These are phyloP conservation scores for Epichloe typhina DNA, from an alignment of 2,329 filamentous ascomycete species.

Conservation along the genomic window DNA sequence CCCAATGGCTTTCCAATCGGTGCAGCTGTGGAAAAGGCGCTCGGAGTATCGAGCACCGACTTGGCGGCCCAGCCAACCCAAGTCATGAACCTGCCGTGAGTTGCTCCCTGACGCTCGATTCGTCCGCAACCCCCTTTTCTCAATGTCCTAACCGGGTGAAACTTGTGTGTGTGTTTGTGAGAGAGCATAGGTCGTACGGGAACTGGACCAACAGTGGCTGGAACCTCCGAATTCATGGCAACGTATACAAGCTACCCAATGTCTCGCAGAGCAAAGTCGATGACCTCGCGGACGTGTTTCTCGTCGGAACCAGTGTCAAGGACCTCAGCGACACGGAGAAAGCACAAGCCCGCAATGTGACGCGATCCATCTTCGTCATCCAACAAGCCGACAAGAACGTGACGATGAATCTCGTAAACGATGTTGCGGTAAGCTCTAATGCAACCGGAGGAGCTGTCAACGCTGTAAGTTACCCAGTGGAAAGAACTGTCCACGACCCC, in stretches of 20 bases:
- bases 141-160: not conserved
- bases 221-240: slow-evolving; percentile 65
- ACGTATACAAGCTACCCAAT: slow-evolving; percentile 68
- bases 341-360: slow-evolving; percentile 59
- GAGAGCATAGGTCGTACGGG: slow-evolving; percentile 39
- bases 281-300: slow-evolving; percentile 55
- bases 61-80: slow-evolving; percentile 52
- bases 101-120: not conserved
- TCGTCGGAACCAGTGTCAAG: slow-evolving; percentile 50
- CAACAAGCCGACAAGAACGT: slow-evolving; percentile 55
- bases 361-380: slow-evolving; percentile 59
- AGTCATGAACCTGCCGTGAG: slow-evolving; percentile 54
- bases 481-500: no score
- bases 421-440: slow-evolving; percentile 35
- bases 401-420: slow-evolving; percentile 41
- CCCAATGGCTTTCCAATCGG: slow-evolving; percentile 55
- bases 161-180: not conserved
- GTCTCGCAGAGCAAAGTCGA: slow-evolving; percentile 52
- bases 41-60: slow-evolving; percentile 45
- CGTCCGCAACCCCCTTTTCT: not conserved
- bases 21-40: slow-evolving; percentile 42
- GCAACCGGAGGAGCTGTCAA: slow-evolving; percentile 38
- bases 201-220: slow-evolving; percentile 70
- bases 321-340: slow-evolving; percentile 45
- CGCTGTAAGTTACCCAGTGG: slow-evolving; percentile 18